Base-by-base conservation (phyloP, 2,329 filamentous ascomycete species). In the Cryphonectria radicalis region DNA sequence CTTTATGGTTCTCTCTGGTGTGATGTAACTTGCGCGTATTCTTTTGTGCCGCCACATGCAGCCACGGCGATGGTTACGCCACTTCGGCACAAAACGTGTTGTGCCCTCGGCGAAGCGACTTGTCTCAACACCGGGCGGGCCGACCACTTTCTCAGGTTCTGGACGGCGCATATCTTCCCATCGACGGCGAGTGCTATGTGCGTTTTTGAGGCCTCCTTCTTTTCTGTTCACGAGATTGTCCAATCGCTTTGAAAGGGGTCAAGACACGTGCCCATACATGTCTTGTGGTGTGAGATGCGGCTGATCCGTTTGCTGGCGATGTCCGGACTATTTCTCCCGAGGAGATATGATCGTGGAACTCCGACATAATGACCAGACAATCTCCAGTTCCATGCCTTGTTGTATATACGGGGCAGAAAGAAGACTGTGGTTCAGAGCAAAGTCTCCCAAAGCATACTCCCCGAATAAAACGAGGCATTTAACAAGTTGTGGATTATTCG, bases 201-300 rank as follows among this genome's bases (percentile, higher is more conserved):
- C 25, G 4, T 19, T 8, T 32, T 4, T 3, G 13, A 32, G 57
- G 28, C 28, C 42, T 19, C 14, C 11, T 6, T 22, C 13, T 7
- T 35, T 22, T 17, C 4, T 60, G 28, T 13, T 22, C 3, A 13
- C 4, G 25, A 35, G 6, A 8, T 1, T 4, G 13, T 19, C 57
- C 57, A 60, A 60, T 60, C 57, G 32, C 57, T 60, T 14, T 14
- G 22, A 35, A 35, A 3, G 19, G 7, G 57, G 25, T 22, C 57
- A 60, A 60, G 25, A 60, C 57, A 60, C 17, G 4, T 35, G 28
- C 28, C 25, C 57, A 35, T 35, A 35, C 32, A 60, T 60, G 57
- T 60, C 57, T 60, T 22, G 57, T 60, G 28, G 57, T 60, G 57
- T 32, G 57, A 60, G 25, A 32, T 32, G 57, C 25, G 57, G 57